Percentiles rank a stretch among this genome's conserved stretches.
Conservation (phyloP, 148 eudicot genomes). For the Suaeda aralocaspica region DNA sequence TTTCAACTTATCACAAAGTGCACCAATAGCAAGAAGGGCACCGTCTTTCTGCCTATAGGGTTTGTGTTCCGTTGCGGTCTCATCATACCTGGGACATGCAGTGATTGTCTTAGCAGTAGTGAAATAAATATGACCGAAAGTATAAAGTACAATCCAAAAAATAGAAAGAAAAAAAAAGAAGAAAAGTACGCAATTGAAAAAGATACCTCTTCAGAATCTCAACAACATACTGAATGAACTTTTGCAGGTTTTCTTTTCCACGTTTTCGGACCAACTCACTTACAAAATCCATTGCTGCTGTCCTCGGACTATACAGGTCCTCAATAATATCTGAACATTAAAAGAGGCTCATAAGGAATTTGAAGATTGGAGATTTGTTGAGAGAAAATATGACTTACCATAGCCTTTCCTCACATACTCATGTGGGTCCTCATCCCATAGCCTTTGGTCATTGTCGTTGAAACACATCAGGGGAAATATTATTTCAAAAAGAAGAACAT, state of each 20-base stretch:
- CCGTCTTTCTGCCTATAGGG: constrained; percentile 96
- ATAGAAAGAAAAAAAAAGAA: no score
- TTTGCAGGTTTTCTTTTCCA: constrained; percentile 95
- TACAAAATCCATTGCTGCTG: constrained; percentile 99
- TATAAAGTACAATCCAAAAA: background rate
- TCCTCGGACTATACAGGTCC: constrained; percentile 93
- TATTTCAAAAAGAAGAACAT: constrained; percentile 87
- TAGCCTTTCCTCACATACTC: constrained; percentile 99
- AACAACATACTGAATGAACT: constrained; percentile 81
- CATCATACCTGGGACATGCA: constrained; percentile 60
- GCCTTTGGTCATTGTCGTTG: constrained; percentile 83
- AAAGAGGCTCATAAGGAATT: background rate
- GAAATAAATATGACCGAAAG: background rate
- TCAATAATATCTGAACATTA: constrained; percentile 76
- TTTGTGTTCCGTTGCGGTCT: constrained; percentile 58
- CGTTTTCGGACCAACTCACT: constrained; percentile 96
- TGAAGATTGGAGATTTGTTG: background rate
- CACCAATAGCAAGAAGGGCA: constrained; percentile 96
- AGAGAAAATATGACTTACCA: constrained; percentile 49
- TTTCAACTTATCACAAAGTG: constrained; percentile 90
- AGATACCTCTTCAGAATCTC: constrained; percentile 87
- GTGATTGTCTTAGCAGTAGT: background rate
- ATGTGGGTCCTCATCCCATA: constrained; percentile 99
- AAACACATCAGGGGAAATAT: constrained; percentile 98
- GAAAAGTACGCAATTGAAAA: background rate